Evolutionary conservation across 352 stramenopile genomes (phyloP), one percentile per base, ranked within the genome.

Genomic region (Blastocystis sp.): DNA sequence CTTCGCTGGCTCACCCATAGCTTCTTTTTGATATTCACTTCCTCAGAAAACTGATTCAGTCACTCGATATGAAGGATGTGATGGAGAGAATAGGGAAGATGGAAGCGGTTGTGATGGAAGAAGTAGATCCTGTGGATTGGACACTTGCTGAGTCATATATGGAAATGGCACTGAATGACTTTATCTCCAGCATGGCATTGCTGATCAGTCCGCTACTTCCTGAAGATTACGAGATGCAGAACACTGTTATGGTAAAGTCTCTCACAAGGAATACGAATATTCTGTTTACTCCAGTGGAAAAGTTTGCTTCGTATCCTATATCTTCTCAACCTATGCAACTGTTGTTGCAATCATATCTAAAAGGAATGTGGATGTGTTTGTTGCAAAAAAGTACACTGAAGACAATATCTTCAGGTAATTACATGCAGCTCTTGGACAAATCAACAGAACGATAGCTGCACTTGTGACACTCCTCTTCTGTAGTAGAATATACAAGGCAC

Each of bases 61-160:
- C 18, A n/a, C 20, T 20, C 24, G 41, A 34, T 9, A 39, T 20
- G 13, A 39, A n/a, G 47, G 70, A 81, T 45, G 39, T 24, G 1
- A 13, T 16, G 47, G 20, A 9, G 18, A 20, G 63, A 16, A 16
- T 88, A 5, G n/a, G 7, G 0, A 16, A 79, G 50, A 26, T 43
- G 0, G 64, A 78, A 41, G 30, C 47, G 55, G 16, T 3, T 30
- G 26, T 88, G 30, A n/a, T 88, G 30, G 41, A 76, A n/a, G 50
- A 70, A n/a, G 56, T 88, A 30, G 76, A 88, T 43, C 76, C 76
- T 5, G 64, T 88, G 9, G 76, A 88, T 37, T 88, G 76, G 76
- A 88, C 76, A 3, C 76, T 88, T 11, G 59, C 76, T 1, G 59
- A 88, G 0, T 56, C 50, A 13, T 88, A 76, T 37, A 88, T 88